Evolutionary conservation across 805 yeast genomes (phyloP).

Genomic region (Ogataea philodendri): DNA sequence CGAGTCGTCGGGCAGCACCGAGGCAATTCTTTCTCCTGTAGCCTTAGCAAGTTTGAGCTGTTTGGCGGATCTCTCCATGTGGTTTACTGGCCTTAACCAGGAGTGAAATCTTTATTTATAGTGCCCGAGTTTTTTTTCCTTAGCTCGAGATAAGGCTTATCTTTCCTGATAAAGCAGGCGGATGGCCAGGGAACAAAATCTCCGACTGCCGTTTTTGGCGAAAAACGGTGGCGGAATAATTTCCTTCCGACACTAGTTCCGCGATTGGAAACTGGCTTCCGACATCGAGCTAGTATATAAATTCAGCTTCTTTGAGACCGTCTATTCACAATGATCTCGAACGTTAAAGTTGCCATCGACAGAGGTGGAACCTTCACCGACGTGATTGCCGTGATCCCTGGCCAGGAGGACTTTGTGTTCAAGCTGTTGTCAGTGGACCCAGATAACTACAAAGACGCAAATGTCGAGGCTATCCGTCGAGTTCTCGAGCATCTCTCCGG

Average conservation of each 20-base stretch:
- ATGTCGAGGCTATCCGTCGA: slow-evolving; percentile 27
- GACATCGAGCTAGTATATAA: slow-evolving; percentile 1
- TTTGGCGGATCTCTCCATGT: slow-evolving; percentile 4
- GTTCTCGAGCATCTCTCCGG: slow-evolving; percentile 18
- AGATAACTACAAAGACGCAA: slow-evolving; percentile 27
- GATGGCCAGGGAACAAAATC: background rate
- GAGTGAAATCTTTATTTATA: slow-evolving; percentile 1
- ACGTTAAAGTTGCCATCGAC: slow-evolving; percentile 17
- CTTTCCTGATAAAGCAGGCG: slow-evolving; percentile 1
- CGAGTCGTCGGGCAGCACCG: slow-evolving; percentile 18
- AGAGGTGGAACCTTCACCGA: slow-evolving; percentile 48
- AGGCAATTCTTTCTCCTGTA: slow-evolving; percentile 18
- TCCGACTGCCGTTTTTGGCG: too few species aligned
- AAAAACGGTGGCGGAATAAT: background rate
- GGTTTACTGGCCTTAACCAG: too few species aligned
- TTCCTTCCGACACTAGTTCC: too few species aligned
- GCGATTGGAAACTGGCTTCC: too few species aligned
- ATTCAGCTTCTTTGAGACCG: background rate
- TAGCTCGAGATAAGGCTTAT: background rate
- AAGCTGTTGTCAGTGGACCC: slow-evolving; percentile 28
- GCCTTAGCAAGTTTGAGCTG: slow-evolving; percentile 7
- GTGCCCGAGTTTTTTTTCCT: background rate
- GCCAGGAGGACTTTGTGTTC: slow-evolving; percentile 29
- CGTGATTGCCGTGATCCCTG: slow-evolving; percentile 44
- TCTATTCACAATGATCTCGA: slow-evolving; percentile 1